Percentiles rank a stretch among this genome's conserved stretches.
Evolutionary conservation across 2,329 filamentous ascomycete species (phyloP).

Genomic region (Capronia americana): DNA sequence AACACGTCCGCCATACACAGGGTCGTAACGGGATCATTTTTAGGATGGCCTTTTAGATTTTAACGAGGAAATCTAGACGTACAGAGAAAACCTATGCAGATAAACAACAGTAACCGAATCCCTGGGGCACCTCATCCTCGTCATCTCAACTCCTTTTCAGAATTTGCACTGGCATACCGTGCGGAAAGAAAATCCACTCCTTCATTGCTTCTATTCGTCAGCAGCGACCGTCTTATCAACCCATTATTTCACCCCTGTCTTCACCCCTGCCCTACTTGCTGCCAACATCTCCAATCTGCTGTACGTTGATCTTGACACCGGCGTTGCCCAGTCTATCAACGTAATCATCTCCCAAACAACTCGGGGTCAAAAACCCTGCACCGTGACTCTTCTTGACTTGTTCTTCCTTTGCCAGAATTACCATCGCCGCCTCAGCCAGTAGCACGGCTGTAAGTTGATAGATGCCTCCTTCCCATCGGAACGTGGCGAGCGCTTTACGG

Average conservation of each 20-base stretch:
- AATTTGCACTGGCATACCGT: neutral
- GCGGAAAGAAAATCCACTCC: neutral
- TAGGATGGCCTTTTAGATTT: neutral
- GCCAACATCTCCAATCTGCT: slow-evolving; percentile 39
- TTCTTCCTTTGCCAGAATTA: slow-evolving; percentile 49
- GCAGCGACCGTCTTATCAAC: neutral
- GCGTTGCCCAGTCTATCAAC: slow-evolving; percentile 53
- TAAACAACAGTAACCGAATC: slow-evolving; percentile 1
- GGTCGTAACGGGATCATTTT: neutral
- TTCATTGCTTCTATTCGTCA: neutral
- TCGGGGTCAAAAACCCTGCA: slow-evolving; percentile 57
- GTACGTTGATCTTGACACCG: slow-evolving; percentile 50
- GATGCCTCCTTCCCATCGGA: slow-evolving; percentile 51
- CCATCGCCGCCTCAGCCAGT: slow-evolving; percentile 54
- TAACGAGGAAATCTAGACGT: slow-evolving; percentile 8
- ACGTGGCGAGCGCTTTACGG: slow-evolving; percentile 51
- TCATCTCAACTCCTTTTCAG: slow-evolving; percentile 12
- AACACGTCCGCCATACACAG: neutral
- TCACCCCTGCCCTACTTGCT: slow-evolving; percentile 35
- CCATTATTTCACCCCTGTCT: neutral
- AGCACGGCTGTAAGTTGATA: slow-evolving; percentile 54
- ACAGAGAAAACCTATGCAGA: slow-evolving; percentile 5
- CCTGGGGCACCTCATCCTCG: neutral
- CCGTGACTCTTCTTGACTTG: slow-evolving; percentile 50
- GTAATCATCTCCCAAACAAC: slow-evolving; percentile 55